Evolutionary conservation across 2,329 filamentous ascomycete genomes (phyloP).

Genomic region (Pyrenochaeta sp.): DNA sequence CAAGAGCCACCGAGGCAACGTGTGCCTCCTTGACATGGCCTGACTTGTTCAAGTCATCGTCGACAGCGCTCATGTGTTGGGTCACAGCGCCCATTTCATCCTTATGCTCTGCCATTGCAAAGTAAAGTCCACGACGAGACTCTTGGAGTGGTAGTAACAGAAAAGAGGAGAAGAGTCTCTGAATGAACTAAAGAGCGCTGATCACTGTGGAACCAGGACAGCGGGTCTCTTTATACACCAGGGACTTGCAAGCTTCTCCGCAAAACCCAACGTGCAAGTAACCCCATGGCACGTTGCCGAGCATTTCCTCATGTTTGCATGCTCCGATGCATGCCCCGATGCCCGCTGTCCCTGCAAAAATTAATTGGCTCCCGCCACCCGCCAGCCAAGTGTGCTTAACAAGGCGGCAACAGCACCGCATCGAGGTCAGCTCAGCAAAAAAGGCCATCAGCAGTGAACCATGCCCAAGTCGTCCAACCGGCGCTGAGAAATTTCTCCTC

Average conservation of each 20-base stretch:
- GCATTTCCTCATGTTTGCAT: conserved; percentile 15
- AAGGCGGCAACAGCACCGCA: conserved; percentile 11
- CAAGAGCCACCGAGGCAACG: conserved; percentile 40
- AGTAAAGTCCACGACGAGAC: not conserved
- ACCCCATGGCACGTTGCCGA: conserved; percentile 12
- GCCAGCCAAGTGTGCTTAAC: conserved; percentile 29
- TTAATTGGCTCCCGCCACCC: conserved; percentile 21
- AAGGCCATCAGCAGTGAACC: too few species aligned
- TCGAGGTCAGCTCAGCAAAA: too few species aligned
- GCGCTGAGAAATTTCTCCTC: too few species aligned
- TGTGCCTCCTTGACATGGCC: conserved; percentile 33
- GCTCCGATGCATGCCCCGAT: conserved; percentile 20
- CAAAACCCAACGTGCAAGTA: conserved; percentile 20
- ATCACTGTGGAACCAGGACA: conserved; percentile 16
- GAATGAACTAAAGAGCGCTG: conserved; percentile 8
- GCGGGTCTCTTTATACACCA: conserved; percentile 32
- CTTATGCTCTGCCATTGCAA: conserved; percentile 28
- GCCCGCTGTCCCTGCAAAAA: conserved; percentile 15
- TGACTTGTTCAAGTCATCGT: conserved; percentile 30
- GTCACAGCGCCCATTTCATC: conserved; percentile 29
- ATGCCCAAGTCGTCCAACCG: too few species aligned
- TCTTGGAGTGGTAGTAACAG: too few species aligned
- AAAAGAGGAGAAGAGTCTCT: conserved; percentile 6
- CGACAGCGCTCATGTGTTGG: conserved; percentile 30
- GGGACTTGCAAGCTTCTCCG: conserved; percentile 30